Percentiles rank a stretch among this genome's conserved stretches.
Evolutionary conservation across 2,329 filamentous ascomycete species (phyloP).

Genomic region (Fusarium nurragi): DNA sequence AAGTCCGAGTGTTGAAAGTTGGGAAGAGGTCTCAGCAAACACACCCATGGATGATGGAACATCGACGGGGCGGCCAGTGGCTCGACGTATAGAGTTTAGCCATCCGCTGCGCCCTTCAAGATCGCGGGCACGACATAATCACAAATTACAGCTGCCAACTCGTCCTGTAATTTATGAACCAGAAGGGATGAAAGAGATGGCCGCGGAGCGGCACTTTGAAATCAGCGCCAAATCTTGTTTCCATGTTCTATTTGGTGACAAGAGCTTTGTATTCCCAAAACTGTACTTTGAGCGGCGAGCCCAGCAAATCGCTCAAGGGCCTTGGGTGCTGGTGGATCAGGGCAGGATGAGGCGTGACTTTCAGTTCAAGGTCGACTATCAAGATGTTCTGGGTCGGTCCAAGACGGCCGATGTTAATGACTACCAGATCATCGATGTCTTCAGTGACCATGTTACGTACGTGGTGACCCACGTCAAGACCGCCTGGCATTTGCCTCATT

Average conservation of each 20-base stretch:
- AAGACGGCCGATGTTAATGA: slow-evolving; percentile 75
- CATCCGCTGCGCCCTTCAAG: slow-evolving; percentile 50
- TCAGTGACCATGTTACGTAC: slow-evolving; percentile 78
- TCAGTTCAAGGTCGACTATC: slow-evolving; percentile 76
- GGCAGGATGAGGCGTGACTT: slow-evolving; percentile 81
- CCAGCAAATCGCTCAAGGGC: slow-evolving; percentile 82
- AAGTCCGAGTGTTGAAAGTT: slow-evolving; percentile 84
- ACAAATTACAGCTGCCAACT: slow-evolving; percentile 83
- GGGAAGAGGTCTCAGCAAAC: slow-evolving; percentile 79
- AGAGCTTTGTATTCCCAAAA: slow-evolving; percentile 91
- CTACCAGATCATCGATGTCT: slow-evolving; percentile 85
- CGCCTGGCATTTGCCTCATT: slow-evolving; percentile 86
- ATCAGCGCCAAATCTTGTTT: slow-evolving; percentile 95
- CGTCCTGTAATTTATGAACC: slow-evolving; percentile 87
- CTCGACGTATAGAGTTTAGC: slow-evolving; percentile 49
- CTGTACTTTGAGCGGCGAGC: slow-evolving; percentile 86
- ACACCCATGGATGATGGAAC: slow-evolving; percentile 68
- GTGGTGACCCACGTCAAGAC: slow-evolving; percentile 70
- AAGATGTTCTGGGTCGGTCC: slow-evolving; percentile 70
- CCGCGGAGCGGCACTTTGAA: slow-evolving; percentile 84
- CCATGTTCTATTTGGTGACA: slow-evolving; percentile 96
- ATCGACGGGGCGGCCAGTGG: slow-evolving; percentile 50
- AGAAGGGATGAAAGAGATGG: slow-evolving; percentile 78
- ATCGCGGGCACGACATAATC: slow-evolving; percentile 54
- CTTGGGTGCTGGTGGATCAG: slow-evolving; percentile 79